A percentile compares a stretch with the other conserved stretches of the same genome.
phyloP scores from a whole-genome alignment of 1,284 basidiomycete genomes.

The Anthracocystis walkeri region DNA sequence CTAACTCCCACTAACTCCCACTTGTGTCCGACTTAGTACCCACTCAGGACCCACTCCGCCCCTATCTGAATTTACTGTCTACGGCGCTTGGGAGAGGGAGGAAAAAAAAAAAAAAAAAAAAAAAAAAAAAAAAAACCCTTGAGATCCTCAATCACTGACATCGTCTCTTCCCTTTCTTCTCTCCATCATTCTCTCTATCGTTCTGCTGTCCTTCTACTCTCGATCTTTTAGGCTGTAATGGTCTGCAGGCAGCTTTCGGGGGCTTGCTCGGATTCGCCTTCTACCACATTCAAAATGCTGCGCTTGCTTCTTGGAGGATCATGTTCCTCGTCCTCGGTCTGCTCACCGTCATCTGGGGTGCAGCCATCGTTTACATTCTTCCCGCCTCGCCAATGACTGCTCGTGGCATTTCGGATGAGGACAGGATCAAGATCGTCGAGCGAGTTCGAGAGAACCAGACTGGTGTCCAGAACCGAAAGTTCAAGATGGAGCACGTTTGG shows the following conservation, averaged over 20 bases:
- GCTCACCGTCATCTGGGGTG: conserved; percentile 47
- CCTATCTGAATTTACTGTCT: too few relatives aligned
- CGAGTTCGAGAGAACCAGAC: conserved; percentile 74
- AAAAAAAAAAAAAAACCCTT: too few relatives aligned
- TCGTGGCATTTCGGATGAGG: conserved; percentile 72
- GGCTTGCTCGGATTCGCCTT: conserved; percentile 66
- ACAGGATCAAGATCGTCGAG: conserved; percentile 73
- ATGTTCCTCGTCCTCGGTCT: conserved; percentile 70
- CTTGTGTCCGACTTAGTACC: too few relatives aligned
- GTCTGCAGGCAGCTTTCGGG: conserved; percentile 50
- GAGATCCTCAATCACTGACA: too few relatives aligned
- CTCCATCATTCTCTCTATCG: too few relatives aligned
- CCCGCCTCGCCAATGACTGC: conserved; percentile 49
- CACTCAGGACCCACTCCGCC: too few relatives aligned
- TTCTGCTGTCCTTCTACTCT: too few relatives aligned
- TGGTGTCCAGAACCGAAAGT: conserved; percentile 74
- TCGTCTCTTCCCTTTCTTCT: too few relatives aligned
- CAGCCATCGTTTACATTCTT: conserved; percentile 63
- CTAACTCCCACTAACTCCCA: too few relatives aligned
- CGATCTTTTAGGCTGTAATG: too few relatives aligned
- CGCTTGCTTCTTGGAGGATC: conserved; percentile 74
- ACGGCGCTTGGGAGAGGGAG: too few relatives aligned
- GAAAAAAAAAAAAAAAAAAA: too few relatives aligned
- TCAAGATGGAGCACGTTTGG: conserved; percentile 73
- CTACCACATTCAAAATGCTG: conserved; percentile 71